A percentile compares a stretch with the other conserved stretches of the same genome.
Evolutionary conservation across 768 basidiomycete genomes (phyloP).

Genomic region (Serendipita sp.): DNA sequence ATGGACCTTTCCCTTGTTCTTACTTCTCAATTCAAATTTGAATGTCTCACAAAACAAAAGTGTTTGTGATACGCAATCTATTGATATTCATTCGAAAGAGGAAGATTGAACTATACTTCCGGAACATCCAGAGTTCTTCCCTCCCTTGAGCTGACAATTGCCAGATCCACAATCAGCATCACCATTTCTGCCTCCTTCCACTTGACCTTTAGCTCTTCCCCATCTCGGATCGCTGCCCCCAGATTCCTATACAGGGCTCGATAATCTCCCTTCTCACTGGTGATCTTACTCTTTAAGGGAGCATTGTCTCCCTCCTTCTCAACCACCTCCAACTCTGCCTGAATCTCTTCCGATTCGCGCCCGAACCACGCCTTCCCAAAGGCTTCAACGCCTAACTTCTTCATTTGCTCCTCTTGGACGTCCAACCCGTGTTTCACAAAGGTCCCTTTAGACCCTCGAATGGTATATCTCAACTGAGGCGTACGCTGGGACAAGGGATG

Average conservation of each 20-base stretch:
- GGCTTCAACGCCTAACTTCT: conserved; percentile 27
- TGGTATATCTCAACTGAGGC: conserved; percentile 51
- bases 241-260: conserved; percentile 47
- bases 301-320: conserved; percentile 26
- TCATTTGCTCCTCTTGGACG: conserved; percentile 63
- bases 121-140: conserved; percentile 18
- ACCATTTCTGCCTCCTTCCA: conserved; percentile 59
- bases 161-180: conserved; percentile 64
- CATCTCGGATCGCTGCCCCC: conserved; percentile 41
- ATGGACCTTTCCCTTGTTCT: too few relatives aligned
- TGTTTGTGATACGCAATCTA: too few relatives aligned
- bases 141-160: conserved; percentile 47
- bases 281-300: conserved; percentile 16
- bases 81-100: neutral
- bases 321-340: conserved; percentile 45
- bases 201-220: conserved; percentile 40
- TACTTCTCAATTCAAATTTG: too few relatives aligned
- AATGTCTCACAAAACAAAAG: too few relatives aligned
- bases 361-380: conserved; percentile 33
- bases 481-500: conserved; percentile 51
- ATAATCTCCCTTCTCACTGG: conserved; percentile 41
- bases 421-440: conserved; percentile 66
- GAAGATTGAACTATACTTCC: neutral
- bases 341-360: conserved; percentile 42
- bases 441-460: conserved; percentile 56